Percentiles rank a stretch among this genome's conserved stretches.
These are phyloP conservation scores for Aspergillus sclerotioniger DNA, from an alignment of 495 filamentous ascomycete genomes.

Conservation along the genomic window DNA sequence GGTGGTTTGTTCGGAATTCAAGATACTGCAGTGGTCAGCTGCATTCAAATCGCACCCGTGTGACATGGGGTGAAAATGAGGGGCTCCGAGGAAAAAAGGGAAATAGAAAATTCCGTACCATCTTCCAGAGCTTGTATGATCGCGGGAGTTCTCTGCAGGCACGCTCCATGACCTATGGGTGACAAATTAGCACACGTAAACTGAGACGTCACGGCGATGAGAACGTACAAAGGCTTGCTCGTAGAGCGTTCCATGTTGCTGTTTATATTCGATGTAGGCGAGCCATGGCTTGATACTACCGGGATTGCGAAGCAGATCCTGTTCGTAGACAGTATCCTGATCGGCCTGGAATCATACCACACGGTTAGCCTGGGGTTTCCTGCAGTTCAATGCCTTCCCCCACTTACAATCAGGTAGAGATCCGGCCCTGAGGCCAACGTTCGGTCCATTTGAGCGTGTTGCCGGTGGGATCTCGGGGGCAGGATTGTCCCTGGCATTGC, in stretches of 20 bases:
- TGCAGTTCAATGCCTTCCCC: slow-evolving; percentile 7
- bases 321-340: slow-evolving; percentile 92
- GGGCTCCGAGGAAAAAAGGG: slow-evolving; percentile 4
- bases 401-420: slow-evolving; percentile 75
- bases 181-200: slow-evolving; percentile 2
- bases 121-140: slow-evolving; percentile 98
- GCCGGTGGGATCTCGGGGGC: slow-evolving; percentile 52
- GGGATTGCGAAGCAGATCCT: slow-evolving; percentile 85
- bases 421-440: slow-evolving; percentile 52
- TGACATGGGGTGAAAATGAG: background rate
- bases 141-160: slow-evolving; percentile 86
- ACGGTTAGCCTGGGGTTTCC: slow-evolving; percentile 16
- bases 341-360: slow-evolving; percentile 53
- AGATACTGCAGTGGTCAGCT: slow-evolving; percentile 63
- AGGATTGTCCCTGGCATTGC: slow-evolving; percentile 64
- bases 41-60: slow-evolving; percentile 2
- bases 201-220: background rate
- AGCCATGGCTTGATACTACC: slow-evolving; percentile 94
- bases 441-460: slow-evolving; percentile 50
- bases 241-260: slow-evolving; percentile 78
- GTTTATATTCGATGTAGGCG: slow-evolving; percentile 89
- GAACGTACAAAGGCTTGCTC: slow-evolving; percentile 83
- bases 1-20: slow-evolving; percentile 77
- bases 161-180: slow-evolving; percentile 67
- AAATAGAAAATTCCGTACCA: slow-evolving; percentile 52